These are phyloP conservation scores for Carex myosuroides DNA, from an alignment of 176 grass and related monocot species.

Conservation along the genomic window DNA sequence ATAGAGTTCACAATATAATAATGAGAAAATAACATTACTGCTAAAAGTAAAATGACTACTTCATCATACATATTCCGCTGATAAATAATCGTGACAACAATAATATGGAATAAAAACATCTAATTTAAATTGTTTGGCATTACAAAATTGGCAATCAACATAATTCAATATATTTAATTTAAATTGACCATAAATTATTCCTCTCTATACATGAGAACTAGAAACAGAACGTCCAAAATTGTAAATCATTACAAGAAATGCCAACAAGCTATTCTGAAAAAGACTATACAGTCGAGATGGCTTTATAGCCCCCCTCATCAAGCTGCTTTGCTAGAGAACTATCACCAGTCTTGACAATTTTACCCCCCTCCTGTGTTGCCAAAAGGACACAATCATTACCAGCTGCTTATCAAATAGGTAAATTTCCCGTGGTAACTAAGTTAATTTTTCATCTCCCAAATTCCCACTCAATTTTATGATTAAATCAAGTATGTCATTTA, in stretches of 20 bases:
- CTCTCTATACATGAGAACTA: conserved; percentile 10
- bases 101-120: background rate
- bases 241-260: background rate
- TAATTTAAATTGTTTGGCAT: background rate
- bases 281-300: conserved; percentile 32
- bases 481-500: background rate
- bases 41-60: background rate
- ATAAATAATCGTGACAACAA: conserved; percentile 6
- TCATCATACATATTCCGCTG: background rate
- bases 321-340: conserved; percentile 60
- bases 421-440: background rate
- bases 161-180: background rate
- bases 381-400: background rate
- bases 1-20: background rate
- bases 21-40: background rate
- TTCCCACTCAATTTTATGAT: background rate
- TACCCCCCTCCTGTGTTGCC: conserved; percentile 53
- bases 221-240: background rate
- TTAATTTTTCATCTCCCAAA: background rate
- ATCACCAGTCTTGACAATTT: conserved; percentile 88
- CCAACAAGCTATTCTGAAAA: background rate
- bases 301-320: conserved; percentile 65
- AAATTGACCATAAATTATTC: background rate
- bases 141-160: background rate
- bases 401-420: conserved; percentile 10